Percentiles rank a stretch among this genome's conserved stretches.
Evolutionary conservation across 2,329 filamentous ascomycete species (phyloP).

Genomic region (Waltergamsia citrina): DNA sequence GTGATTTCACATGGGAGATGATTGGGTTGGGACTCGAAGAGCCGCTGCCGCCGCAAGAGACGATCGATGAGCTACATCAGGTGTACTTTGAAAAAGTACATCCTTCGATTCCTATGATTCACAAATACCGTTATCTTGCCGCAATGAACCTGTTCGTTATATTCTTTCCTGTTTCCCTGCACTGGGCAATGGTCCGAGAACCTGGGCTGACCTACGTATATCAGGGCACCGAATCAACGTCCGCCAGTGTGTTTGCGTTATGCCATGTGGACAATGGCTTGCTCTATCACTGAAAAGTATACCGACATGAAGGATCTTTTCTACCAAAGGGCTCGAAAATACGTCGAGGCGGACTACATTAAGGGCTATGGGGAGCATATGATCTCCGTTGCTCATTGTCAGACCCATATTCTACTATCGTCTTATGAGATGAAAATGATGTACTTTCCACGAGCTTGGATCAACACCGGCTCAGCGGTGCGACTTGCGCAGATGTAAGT

Average conservation of each 20-base stretch:
- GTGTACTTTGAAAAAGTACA: slow-evolving; percentile 90
- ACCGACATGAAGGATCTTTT: slow-evolving; percentile 74
- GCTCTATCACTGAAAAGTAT: slow-evolving; percentile 76
- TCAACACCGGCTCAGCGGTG: slow-evolving; percentile 77
- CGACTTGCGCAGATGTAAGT: slow-evolving; percentile 75
- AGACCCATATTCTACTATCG: slow-evolving; percentile 71
- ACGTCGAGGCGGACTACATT: slow-evolving; percentile 81
- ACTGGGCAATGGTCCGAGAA: not conserved
- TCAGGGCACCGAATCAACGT: slow-evolving; percentile 66
- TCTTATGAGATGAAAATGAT: slow-evolving; percentile 95
- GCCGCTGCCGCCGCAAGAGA: slow-evolving; percentile 47
- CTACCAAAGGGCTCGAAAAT: slow-evolving; percentile 82
- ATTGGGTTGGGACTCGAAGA: slow-evolving; percentile 51
- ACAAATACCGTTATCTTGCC: slow-evolving; percentile 77
- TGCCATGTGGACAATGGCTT: slow-evolving; percentile 93
- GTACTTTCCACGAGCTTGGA: slow-evolving; percentile 94
- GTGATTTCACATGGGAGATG: slow-evolving; percentile 71
- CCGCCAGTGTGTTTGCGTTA: slow-evolving; percentile 86
- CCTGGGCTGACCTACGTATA: slow-evolving; percentile 5
- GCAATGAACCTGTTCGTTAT: slow-evolving; percentile 67
- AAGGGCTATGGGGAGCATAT: slow-evolving; percentile 86
- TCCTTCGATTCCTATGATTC: slow-evolving; percentile 77
- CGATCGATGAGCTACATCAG: slow-evolving; percentile 77
- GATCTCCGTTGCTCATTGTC: slow-evolving; percentile 77
- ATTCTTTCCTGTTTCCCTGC: not conserved